These are phyloP conservation scores for Penicilliopsis zonata DNA, from an alignment of 495 filamentous ascomycete species.

Conservation along the genomic window DNA sequence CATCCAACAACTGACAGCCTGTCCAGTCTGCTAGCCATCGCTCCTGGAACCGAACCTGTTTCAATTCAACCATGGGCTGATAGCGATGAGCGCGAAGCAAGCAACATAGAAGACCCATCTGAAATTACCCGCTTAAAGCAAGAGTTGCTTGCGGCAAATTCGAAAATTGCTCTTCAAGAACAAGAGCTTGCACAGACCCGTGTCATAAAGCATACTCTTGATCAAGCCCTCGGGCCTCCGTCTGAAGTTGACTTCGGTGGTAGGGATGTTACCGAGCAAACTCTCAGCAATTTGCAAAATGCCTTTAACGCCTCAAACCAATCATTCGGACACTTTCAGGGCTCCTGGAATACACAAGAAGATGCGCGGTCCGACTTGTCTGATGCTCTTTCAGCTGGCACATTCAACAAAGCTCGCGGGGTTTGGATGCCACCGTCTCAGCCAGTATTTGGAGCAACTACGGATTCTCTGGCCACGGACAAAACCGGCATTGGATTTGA, in stretches of 20 bases:
- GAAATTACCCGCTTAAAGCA: constrained; percentile 50
- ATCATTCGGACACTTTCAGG: constrained; percentile 38
- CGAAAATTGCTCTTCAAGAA: constrained; percentile 69
- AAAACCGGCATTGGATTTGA: constrained; percentile 17
- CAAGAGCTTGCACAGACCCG: constrained; percentile 74
- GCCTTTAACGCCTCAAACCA: constrained; percentile 41
- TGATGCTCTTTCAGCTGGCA: constrained; percentile 47
- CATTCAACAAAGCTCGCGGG: constrained; percentile 46
- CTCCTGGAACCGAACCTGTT: constrained; percentile 40
- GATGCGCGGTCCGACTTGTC: constrained; percentile 53
- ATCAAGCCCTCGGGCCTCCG: constrained; percentile 55
- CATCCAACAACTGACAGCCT: constrained; percentile 34
- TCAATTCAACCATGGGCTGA: constrained; percentile 25
- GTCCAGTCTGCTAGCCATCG: constrained; percentile 42
- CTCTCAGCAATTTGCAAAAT: constrained; percentile 39
- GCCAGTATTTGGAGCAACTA: constrained; percentile 12
- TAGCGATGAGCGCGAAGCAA: constrained; percentile 4
- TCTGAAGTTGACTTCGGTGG: constrained; percentile 41
- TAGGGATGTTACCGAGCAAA: constrained; percentile 40
- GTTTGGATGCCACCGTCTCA: constrained; percentile 44
- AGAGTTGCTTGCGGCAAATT: constrained; percentile 69
- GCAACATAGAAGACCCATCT: constrained; percentile 19
- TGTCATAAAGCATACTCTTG: constrained; percentile 60
- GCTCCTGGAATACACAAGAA: constrained; percentile 52
- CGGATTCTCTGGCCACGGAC: constrained; percentile 15